phyloP scores from a whole-genome alignment of 2,329 filamentous ascomycete genomes.

The Diaporthe caulivora region DNA sequence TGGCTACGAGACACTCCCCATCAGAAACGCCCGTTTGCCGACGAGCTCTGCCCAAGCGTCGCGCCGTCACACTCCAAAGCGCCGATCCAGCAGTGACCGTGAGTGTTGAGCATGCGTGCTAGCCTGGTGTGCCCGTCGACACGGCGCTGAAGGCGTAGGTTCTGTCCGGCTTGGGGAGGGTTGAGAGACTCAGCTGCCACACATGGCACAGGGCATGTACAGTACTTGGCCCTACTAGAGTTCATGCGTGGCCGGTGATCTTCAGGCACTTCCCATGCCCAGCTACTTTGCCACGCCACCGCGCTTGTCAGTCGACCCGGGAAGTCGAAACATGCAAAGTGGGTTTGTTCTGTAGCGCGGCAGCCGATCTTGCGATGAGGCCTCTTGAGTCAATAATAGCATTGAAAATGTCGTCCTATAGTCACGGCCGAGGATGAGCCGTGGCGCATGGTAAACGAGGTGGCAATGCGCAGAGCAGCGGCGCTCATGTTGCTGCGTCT shows the following conservation, averaged over 20 bases:
- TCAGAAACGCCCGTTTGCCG: constrained; percentile 25
- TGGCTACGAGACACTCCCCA: constrained; percentile 11
- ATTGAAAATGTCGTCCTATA: constrained; percentile 16
- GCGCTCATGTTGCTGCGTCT: neutral
- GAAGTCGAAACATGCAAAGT: constrained; percentile 35
- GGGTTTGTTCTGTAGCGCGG: constrained; percentile 30
- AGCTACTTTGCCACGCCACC: constrained; percentile 25
- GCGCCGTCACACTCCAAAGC: constrained; percentile 26
- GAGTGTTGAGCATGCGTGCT: constrained; percentile 3
- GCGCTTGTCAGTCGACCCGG: constrained; percentile 31
- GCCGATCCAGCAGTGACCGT: constrained; percentile 1
- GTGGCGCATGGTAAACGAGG: constrained; percentile 17
- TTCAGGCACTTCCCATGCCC: constrained; percentile 40
- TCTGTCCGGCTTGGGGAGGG: neutral
- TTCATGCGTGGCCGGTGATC: constrained; percentile 37
- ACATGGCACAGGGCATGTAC: neutral
- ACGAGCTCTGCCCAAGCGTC: constrained; percentile 29
- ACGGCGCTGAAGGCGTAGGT: neutral
- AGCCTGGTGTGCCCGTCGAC: neutral
- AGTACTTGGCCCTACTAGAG: constrained; percentile 17
- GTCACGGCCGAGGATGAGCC: constrained; percentile 23
- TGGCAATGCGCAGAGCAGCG: constrained; percentile 21
- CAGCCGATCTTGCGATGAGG: constrained; percentile 27
- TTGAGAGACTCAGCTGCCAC: constrained; percentile 1
- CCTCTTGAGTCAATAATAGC: constrained; percentile 26